Base-by-base conservation (phyloP, 257 asterid genomes). In the Solanum dulcamara region DNA sequence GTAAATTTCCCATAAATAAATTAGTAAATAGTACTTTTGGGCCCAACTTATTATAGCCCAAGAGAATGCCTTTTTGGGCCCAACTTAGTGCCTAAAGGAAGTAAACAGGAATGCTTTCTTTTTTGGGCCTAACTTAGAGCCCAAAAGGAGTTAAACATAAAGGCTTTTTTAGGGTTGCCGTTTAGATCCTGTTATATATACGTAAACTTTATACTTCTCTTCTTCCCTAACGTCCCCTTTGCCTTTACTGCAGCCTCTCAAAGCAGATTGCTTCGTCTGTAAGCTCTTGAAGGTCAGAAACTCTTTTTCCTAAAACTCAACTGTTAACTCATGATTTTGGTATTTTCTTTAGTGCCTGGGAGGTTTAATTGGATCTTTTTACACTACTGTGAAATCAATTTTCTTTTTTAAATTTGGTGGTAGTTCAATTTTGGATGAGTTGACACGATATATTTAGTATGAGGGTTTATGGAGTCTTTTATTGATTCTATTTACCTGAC, bases 401-500 rank as follows among this genome's bases (percentile, higher is more conserved):
- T 3, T 18, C 8, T 10, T 5, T 70, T 37, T 22, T 40, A 10
- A 32, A 32, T 15, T 20, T 37, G 50, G 79, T 11, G 32, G n/a
- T 72, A 22, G 53, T 72, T 72, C 32, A 7, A 42, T 74, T 24
- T 77, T 46, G 83, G 28, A 46, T 26, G 26, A 77, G 83, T 77
- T 77, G 83, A 77, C 83, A 46, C 83, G 83, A 46, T 46, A 46
- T 46, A 77, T 77, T 77, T 77, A 77, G 83, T 77, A 77, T 77
- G 83, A 77, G 42, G 83, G 83, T 77, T 77, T 77, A 77, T 77
- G 62, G 83, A 77, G 83, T 77, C 83, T 46, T 26, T 44, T 46
- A 28, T 77, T 77, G 83, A 77, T 77, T 77, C 83, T 77, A 46
- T 77, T 77, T 77, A 77, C 83, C 83, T 77, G 83, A 77, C 83